A percentile compares a stretch with the other conserved stretches of the same genome.
Evolutionary conservation across 140 eudicot species (phyloP).

Genomic region (Senecio squalidus): DNA sequence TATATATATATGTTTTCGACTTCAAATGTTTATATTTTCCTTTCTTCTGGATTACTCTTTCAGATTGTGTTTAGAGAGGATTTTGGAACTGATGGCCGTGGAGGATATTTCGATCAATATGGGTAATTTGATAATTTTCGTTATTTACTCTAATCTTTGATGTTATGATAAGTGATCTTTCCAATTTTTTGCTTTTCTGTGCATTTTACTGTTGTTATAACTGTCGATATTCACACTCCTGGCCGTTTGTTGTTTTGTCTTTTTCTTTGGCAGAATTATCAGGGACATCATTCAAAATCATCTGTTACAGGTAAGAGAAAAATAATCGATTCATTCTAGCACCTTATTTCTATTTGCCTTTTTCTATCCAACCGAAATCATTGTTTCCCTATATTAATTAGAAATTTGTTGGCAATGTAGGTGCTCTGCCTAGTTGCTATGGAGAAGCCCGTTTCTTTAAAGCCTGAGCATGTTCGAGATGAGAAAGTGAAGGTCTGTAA

Average conservation of each 20-base stretch:
- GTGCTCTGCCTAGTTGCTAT: conserved; percentile 94
- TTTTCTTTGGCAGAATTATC: conserved; percentile 64
- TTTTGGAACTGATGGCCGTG: conserved; percentile 99
- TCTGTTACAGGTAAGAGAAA: conserved; percentile 70
- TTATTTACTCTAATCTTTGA: background rate
- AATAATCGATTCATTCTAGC: background rate
- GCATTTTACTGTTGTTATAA: background rate
- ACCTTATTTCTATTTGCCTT: background rate
- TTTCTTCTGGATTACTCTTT: conserved; percentile 11
- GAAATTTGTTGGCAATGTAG: conserved; percentile 27
- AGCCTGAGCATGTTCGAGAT: conserved; percentile 96
- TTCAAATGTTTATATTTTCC: background rate
- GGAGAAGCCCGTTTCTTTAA: conserved; percentile 97
- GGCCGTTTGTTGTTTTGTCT: background rate
- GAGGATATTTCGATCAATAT: conserved; percentile 96
- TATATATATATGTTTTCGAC: background rate
- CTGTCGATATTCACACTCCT: background rate
- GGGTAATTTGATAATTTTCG: conserved; percentile 74
- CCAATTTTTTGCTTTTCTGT: background rate
- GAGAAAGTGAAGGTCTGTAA: conserved; percentile 93
- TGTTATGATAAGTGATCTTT: background rate
- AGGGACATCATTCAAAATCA: conserved; percentile 99
- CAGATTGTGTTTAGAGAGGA: conserved; percentile 99
- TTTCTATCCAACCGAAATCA: background rate
- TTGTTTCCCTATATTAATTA: background rate